Evolutionary conservation across 495 filamentous ascomycete species (phyloP).

Genomic region (Tuber indicum): DNA sequence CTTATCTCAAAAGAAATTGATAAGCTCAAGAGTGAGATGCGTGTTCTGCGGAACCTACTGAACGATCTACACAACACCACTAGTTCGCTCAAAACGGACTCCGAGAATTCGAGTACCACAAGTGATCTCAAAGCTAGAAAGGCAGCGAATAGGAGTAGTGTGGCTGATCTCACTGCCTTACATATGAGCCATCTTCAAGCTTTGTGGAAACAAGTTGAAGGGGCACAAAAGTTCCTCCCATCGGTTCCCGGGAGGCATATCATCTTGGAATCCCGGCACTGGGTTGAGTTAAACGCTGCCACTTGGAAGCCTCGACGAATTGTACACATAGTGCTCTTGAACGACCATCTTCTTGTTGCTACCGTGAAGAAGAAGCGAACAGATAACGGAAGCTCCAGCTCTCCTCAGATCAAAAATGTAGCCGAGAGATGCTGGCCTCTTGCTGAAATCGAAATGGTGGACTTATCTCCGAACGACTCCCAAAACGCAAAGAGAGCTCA

Average conservation of each 20-base stretch:
- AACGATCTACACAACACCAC: constrained; percentile 58
- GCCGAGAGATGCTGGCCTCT: constrained; percentile 94
- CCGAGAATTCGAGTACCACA: constrained; percentile 43
- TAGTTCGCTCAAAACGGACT: constrained; percentile 38
- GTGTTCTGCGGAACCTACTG: constrained; percentile 77
- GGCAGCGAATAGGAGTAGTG: constrained; percentile 66
- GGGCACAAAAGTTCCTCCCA: constrained; percentile 91
- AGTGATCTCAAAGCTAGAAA: constrained; percentile 50
- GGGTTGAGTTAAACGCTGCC: constrained; percentile 94
- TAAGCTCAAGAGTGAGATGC: constrained; percentile 94
- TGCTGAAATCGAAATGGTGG: constrained; percentile 86
- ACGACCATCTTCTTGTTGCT: constrained; percentile 88
- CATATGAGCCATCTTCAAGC: constrained; percentile 84
- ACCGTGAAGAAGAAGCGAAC: constrained; percentile 82
- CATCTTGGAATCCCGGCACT: constrained; percentile 76
- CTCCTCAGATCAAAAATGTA: constrained; percentile 67
- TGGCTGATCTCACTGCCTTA: constrained; percentile 90
- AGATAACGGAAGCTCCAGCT: constrained; percentile 54
- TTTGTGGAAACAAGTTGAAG: constrained; percentile 91
- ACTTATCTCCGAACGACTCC: constrained; percentile 61
- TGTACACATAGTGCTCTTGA: constrained; percentile 84
- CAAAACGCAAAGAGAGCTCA: constrained; percentile 54
- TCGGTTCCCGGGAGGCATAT: constrained; percentile 87
- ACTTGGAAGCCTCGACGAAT: constrained; percentile 85
- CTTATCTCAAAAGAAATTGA: constrained; percentile 98